These are phyloP conservation scores for Cicer yamashitae DNA, from an alignment of 306 rosid species.

Conservation along the genomic window DNA sequence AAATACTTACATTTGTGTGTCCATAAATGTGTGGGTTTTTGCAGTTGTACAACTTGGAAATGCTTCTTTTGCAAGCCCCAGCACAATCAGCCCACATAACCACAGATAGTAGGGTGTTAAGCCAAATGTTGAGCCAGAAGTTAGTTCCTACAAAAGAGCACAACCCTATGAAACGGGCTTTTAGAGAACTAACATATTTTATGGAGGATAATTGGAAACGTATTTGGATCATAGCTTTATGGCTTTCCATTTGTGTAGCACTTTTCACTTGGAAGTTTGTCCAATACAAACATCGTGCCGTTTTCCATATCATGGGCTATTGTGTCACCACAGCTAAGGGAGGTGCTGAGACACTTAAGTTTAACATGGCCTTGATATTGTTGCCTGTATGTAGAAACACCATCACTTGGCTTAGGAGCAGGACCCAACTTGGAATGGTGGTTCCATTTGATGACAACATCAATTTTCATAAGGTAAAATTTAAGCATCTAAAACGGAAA, in stretches of 20 bases:
- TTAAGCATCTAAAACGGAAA: neutral
- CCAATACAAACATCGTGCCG: conserved; percentile 72
- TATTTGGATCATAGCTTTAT: conserved; percentile 69
- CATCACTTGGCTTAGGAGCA: conserved; percentile 82
- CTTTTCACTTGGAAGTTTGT: conserved; percentile 85
- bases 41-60: conserved; percentile 85
- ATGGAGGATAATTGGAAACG: conserved; percentile 82
- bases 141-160: conserved; percentile 69
- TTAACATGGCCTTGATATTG: conserved; percentile 84
- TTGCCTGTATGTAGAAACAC: conserved; percentile 86
- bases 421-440: conserved; percentile 61
- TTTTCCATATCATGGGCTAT: conserved; percentile 81
- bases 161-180: conserved; percentile 70
- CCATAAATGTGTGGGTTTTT: neutral
- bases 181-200: conserved; percentile 56
- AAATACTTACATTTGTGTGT: neutral
- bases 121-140: conserved; percentile 80
- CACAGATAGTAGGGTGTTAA: conserved; percentile 64
- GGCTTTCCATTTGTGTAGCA: conserved; percentile 68
- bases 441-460: conserved; percentile 86
- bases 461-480: conserved; percentile 79
- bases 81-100: conserved; percentile 58
- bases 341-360: conserved; percentile 84
- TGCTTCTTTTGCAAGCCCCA: conserved; percentile 80
- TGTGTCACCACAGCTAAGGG: conserved; percentile 84